These are phyloP conservation scores for Aspergillus coremiiformis DNA, from an alignment of 495 filamentous ascomycete genomes.

Conservation along the genomic window DNA sequence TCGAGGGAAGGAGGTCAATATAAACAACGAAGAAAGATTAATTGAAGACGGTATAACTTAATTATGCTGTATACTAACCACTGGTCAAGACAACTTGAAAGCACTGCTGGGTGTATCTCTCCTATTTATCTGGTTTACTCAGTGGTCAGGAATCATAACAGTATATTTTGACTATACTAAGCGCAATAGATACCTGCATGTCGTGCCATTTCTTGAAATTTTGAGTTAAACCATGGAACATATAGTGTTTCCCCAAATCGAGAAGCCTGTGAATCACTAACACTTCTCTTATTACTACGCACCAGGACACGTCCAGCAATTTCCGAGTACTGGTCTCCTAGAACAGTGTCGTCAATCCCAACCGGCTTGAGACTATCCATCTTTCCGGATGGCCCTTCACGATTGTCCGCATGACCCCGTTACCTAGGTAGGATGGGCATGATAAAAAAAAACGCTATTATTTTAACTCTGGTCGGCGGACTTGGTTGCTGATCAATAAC, in stretches of 20 bases:
- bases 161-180: neutral
- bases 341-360: neutral
- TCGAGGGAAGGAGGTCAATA: neutral
- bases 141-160: neutral
- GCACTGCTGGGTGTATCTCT: neutral
- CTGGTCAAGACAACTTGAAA: neutral
- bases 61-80: too few species aligned
- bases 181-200: neutral
- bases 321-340: neutral
- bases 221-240: neutral
- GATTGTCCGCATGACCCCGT: neutral
- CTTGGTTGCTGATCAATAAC: neutral
- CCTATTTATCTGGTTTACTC: neutral
- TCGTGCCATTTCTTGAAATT: neutral
- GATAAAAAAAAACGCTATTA: neutral
- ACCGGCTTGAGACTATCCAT: neutral
- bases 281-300: neutral
- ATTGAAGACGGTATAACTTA: neutral
- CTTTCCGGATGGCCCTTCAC: neutral
- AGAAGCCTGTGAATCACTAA: neutral
- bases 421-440: neutral
- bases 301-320: neutral
- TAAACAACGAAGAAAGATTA: neutral
- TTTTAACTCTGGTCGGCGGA: too few species aligned
- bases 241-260: neutral